Percentiles rank a stretch among this genome's conserved stretches.
Evolutionary conservation across 495 filamentous ascomycete genomes (phyloP).

Genomic region (Aspergillus conjunctus): DNA sequence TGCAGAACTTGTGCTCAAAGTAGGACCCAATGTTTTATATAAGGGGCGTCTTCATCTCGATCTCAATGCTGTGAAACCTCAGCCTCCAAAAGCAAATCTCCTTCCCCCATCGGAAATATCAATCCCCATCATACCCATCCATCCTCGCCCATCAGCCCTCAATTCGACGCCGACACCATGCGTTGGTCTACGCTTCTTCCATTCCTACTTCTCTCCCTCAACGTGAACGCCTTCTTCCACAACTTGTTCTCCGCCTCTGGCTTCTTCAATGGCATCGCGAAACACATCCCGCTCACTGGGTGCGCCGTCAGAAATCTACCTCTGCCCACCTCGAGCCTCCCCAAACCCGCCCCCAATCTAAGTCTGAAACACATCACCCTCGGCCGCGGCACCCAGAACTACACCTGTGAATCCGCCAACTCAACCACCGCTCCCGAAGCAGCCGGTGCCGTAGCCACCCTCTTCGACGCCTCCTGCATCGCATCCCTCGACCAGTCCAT

Average conservation of each 20-base stretch:
- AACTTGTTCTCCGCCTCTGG: not conserved
- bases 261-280: slow-evolving; percentile 1
- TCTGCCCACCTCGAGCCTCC: slow-evolving; percentile 37
- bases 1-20: slow-evolving; percentile 2
- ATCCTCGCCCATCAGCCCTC: no score
- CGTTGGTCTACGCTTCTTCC: not conserved
- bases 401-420: slow-evolving; percentile 58
- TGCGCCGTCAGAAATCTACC: slow-evolving; percentile 34
- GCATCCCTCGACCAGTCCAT: slow-evolving; percentile 30
- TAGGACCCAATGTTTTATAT: slow-evolving; percentile 6
- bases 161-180: not conserved
- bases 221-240: not conserved
- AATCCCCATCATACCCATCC: not conserved
- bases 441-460: slow-evolving; percentile 65
- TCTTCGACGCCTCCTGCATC: slow-evolving; percentile 63
- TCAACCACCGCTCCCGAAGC: slow-evolving; percentile 36
- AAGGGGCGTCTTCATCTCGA: not conserved
- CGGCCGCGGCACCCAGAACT: slow-evolving; percentile 78
- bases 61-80: no score
- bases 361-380: slow-evolving; percentile 63
- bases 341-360: slow-evolving; percentile 45
- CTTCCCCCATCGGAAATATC: not conserved
- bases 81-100: not conserved
- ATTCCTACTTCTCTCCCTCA: slow-evolving; percentile 6
- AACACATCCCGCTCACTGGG: slow-evolving; percentile 27